Evolutionary conservation across 805 yeast species (phyloP).

Genomic region (Teunomyces panamensis): DNA sequence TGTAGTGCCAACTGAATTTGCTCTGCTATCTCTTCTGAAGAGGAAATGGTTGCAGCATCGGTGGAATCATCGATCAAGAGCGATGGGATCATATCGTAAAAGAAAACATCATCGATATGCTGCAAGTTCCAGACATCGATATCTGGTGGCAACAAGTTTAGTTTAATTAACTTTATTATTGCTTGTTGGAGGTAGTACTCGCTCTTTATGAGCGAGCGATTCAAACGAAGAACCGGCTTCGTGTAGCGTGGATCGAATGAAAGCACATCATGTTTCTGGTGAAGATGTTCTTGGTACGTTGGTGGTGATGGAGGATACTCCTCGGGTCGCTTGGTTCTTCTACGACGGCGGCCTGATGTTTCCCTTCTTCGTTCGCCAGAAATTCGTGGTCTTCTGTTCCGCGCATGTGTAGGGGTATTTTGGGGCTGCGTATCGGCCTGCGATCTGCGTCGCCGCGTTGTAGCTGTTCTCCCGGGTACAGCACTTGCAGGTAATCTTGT

Average conservation of each 20-base stretch:
- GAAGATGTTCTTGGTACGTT: slow-evolving; percentile 17
- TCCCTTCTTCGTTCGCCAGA: neutral
- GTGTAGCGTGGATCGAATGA: slow-evolving; percentile 24
- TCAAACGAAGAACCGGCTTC: slow-evolving; percentile 20
- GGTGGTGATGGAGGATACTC: slow-evolving; percentile 14
- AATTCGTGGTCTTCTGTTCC: neutral
- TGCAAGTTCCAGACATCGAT: slow-evolving; percentile 20
- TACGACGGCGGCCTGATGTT: neutral
- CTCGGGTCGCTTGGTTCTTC: neutral
- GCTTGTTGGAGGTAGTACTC: slow-evolving; percentile 16
- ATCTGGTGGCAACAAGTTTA: slow-evolving; percentile 16
- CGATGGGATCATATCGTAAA: slow-evolving; percentile 16
- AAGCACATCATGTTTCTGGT: slow-evolving; percentile 17
- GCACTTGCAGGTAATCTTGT: too few relatives aligned
- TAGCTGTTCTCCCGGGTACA: neutral
- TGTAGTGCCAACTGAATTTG: slow-evolving; percentile 4
- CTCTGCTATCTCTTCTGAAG: neutral
- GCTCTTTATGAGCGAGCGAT: slow-evolving; percentile 16
- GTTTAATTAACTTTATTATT: slow-evolving; percentile 15
- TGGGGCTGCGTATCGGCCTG: neutral
- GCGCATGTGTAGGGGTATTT: neutral
- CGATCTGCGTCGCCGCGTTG: neutral
- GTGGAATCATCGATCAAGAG: slow-evolving; percentile 12
- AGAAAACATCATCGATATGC: slow-evolving; percentile 21
- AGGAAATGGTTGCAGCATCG: neutral